phyloP scores from a whole-genome alignment of 495 filamentous ascomycete species.

The Neurospora sp. region DNA sequence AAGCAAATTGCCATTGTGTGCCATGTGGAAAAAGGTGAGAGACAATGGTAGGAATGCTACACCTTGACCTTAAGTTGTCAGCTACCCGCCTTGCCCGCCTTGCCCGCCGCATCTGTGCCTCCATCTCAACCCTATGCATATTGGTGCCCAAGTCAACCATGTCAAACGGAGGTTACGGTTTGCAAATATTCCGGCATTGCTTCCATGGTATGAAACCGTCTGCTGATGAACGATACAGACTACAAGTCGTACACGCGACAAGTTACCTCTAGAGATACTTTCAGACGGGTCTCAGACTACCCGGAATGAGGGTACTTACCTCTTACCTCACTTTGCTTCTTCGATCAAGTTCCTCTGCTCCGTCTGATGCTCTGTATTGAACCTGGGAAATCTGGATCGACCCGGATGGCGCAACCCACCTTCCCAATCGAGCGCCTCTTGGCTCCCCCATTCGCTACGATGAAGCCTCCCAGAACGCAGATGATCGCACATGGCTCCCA shows the following conservation, averaged over 20 bases:
- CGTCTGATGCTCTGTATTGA: not conserved
- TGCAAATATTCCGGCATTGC: not conserved
- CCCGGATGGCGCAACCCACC: conserved; percentile 2
- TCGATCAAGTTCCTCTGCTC: not conserved
- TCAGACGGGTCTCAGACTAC: not conserved
- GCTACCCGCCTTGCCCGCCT: not conserved
- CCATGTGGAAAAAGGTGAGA: not conserved
- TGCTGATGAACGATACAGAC: not conserved
- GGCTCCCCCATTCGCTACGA: conserved; percentile 6
- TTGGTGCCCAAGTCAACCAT: conserved; percentile 1
- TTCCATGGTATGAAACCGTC: not conserved
- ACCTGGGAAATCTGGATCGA: not conserved
- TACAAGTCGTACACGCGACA: not conserved
- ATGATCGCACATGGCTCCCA: not conserved
- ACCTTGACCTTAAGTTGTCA: not conserved
- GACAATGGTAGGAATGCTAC: not conserved
- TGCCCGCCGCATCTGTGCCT: not conserved
- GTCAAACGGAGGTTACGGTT: not conserved
- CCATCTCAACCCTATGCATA: conserved; percentile 14
- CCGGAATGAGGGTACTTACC: not conserved
- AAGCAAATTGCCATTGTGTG: not conserved
- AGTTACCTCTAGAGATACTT: not conserved
- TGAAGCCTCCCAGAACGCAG: conserved; percentile 2
- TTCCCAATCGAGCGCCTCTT: conserved; percentile 5
- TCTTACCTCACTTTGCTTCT: not conserved